Evolutionary conservation across 305 asterid genomes (phyloP), one percentile per base, ranked within the genome.

Genomic region (Fraxinus floribunda): DNA sequence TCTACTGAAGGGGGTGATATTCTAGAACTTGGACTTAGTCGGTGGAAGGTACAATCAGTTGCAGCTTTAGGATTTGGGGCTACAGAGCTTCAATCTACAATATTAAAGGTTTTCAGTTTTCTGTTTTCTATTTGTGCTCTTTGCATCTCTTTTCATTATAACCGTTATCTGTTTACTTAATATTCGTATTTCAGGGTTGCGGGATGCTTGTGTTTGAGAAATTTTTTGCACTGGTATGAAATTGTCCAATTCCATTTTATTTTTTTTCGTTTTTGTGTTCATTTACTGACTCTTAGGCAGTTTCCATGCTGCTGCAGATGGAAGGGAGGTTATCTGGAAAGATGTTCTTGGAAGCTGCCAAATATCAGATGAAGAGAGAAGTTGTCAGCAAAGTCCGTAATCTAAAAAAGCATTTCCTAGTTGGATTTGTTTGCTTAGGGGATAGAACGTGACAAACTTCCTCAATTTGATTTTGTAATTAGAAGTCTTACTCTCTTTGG

Each of bases 191-290:
- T 77, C 84, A 94, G 99, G 95, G 98, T 62, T 93, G 99, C 46
- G 97, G 98, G 85, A 88, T 90, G 89, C 91, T 96, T 84, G 92
- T 98, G 16, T 62, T 96, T 84, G 94, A 94, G 87, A 92, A 89
- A 87, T 16, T 93, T 83, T 86, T 92, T 86, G 90, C 87, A 71
- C 82, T 86, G 94, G 98, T 94, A 89, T 83, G 90, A 88, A 41
- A 68, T 52, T 34, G 46, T 85, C 80, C 49, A 7, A 72, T 68
- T 36, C 36, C 46, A 39, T 39, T 7, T 38, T 38, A 6, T 36
- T 38, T 7, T 39, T 8, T 7, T 38, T 38, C 10, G 10, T 78
- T 49, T 49, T 72, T 2, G 35, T 70, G 79, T 78, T 82, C 66
- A 52, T 71, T 46, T 83, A 66, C 36, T 9, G 74, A 79, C 76